phyloP scores from a whole-genome alignment of 2,329 filamentous ascomycete genomes.

The Phialophora expanda region DNA sequence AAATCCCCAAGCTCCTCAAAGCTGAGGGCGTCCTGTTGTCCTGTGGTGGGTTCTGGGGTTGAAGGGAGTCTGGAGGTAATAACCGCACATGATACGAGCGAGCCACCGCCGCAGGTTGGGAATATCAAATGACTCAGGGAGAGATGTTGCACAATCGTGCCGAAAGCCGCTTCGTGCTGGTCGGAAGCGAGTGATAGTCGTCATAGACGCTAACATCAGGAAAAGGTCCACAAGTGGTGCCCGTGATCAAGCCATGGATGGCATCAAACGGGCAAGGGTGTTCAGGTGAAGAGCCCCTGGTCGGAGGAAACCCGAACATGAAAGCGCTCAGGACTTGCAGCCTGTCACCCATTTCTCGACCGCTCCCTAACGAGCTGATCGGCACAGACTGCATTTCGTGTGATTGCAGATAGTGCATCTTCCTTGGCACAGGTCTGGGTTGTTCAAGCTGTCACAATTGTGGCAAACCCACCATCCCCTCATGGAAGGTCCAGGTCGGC shows the following conservation, averaged over 20 bases:
- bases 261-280: background rate
- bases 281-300: background rate
- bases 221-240: background rate
- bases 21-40: background rate
- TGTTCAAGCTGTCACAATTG: constrained; percentile 32
- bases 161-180: background rate
- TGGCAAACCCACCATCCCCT: constrained; percentile 34
- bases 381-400: constrained; percentile 14
- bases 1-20: background rate
- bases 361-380: background rate
- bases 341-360: background rate
- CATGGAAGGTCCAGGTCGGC: constrained; percentile 17
- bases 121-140: background rate
- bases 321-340: constrained; percentile 1
- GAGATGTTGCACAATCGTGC: background rate
- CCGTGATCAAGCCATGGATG: background rate
- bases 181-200: background rate
- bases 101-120: background rate
- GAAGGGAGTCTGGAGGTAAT: background rate
- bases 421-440: constrained; percentile 24
- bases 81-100: background rate
- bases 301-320: background rate
- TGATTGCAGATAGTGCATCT: constrained; percentile 32
- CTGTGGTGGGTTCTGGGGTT: background rate
- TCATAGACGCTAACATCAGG: background rate